Base-by-base conservation (phyloP, 305 asterid species). In the Salvia sclarea region DNA sequence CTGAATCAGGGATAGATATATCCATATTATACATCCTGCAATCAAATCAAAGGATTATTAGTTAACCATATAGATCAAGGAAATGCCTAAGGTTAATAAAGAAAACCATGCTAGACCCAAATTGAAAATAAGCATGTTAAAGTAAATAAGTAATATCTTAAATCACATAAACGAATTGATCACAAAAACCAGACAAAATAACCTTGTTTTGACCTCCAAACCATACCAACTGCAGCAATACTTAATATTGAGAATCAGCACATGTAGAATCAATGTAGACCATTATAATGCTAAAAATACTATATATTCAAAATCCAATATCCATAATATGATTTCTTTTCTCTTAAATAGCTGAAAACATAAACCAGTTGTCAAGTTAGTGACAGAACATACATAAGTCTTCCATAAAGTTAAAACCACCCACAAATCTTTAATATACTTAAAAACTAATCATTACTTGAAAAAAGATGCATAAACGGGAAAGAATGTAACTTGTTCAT, bases 21-120 rank as follows among this genome's bases (percentile, higher is more conserved):
- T 76, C 91, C 96, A 84, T 86, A 31, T 79, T 14, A 67, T 25
- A 61, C 71, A 79, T 75, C 74, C 88, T 79, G 82, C 33, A 45
- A 61, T 33, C 48, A 63, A 59, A 61, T 16, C 14, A 10, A 61
- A 31, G 22, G 40, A 28, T 49, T 14, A 54, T 55, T 48, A 69
- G 57, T 54, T 21, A 55, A 18, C 12, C 50, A 53, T 2, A 11
- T 56, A 56, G 61, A 14, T 31, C 11, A 8, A 30, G 18, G n/a
- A 49, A 18, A 59, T 4, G 33, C 1, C 21, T n/a, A 20, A 45
- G 21, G 18, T 10, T 5, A 4, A 30, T 11, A 20, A 31, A 47
- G 58, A 58, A 7, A 18, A 18, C 30, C 44, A 24, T 11, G 30
- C 37, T 22, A 5, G 11, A 18, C 18, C 4, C 12, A 14, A 14